Conservation (phyloP, 2,329 filamentous ascomycete species). For the Elsinoe batatas region DNA sequence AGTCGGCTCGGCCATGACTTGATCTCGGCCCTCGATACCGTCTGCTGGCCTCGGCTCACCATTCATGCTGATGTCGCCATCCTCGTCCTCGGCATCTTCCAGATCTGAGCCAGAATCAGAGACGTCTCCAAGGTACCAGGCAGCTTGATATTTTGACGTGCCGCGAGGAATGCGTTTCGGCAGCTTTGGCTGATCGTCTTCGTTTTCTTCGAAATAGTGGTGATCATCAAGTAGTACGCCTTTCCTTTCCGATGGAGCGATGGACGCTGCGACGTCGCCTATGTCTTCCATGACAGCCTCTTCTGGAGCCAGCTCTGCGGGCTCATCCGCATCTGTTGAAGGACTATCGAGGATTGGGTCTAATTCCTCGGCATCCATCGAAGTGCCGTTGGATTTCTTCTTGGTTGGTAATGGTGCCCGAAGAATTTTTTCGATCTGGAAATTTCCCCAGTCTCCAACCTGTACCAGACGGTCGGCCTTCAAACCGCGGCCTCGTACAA, state of each 20-base stretch:
- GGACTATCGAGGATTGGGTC: conserved; percentile 59
- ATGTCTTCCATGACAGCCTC: conserved; percentile 59
- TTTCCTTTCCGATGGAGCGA: conserved; percentile 48
- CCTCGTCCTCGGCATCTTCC: conserved; percentile 52
- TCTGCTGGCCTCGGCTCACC: conserved; percentile 62
- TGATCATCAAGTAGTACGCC: conserved; percentile 93
- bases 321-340: conserved; percentile 68
- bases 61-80: conserved; percentile 45
- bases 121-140: conserved; percentile 79
- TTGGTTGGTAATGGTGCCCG: conserved; percentile 57
- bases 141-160: conserved; percentile 87
- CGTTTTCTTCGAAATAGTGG: conserved; percentile 90
- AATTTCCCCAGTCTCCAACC: conserved; percentile 87
- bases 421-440: conserved; percentile 82
- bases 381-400: conserved; percentile 53
- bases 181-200: conserved; percentile 45
- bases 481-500: conserved; percentile 73
- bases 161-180: conserved; percentile 77
- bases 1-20: conserved; percentile 42
- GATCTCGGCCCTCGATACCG: conserved; percentile 58
- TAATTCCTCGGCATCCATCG: conserved; percentile 50
- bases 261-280: conserved; percentile 39
- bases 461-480: conserved; percentile 88
- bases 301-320: conserved; percentile 77
- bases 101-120: conserved; percentile 80